Conservation (phyloP, 148 eudicot genomes). For the Arctostaphylos glauca region DNA sequence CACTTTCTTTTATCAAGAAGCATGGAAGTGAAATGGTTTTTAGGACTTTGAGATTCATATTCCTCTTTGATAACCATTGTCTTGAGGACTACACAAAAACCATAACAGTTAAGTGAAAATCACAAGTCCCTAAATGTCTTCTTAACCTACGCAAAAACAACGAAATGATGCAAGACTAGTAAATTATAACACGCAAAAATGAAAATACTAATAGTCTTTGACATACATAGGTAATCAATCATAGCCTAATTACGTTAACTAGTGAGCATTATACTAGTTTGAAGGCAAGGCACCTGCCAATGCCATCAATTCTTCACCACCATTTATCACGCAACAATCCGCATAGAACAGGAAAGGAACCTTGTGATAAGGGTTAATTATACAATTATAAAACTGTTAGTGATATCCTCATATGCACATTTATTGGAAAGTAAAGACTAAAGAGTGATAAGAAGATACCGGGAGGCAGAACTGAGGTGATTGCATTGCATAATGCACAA, state of each 20-base stretch:
- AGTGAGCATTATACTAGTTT: background rate
- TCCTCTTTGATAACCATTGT: background rate
- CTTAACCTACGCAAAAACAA: background rate
- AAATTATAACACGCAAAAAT: background rate
- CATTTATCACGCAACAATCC: background rate
- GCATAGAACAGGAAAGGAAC: background rate
- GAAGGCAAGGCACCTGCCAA: background rate
- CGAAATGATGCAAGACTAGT: background rate
- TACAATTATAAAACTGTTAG: background rate
- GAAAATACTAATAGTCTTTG: background rate
- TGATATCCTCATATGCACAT: background rate
- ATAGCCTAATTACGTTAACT: background rate
- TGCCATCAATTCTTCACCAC: background rate
- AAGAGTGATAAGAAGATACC: conserved; percentile 31
- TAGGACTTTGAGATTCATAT: background rate
- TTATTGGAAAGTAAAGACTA: background rate
- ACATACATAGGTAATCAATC: background rate
- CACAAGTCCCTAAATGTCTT: background rate
- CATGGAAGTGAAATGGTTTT: background rate
- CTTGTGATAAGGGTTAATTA: background rate
- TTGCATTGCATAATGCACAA: conserved; percentile 73
- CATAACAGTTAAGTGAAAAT: background rate
- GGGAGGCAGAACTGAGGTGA: conserved; percentile 64
- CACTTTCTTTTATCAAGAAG: background rate
- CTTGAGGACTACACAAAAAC: background rate